phyloP scores from a whole-genome alignment of 2,329 filamentous ascomycete species.

The Sordariomycetes sp. region DNA sequence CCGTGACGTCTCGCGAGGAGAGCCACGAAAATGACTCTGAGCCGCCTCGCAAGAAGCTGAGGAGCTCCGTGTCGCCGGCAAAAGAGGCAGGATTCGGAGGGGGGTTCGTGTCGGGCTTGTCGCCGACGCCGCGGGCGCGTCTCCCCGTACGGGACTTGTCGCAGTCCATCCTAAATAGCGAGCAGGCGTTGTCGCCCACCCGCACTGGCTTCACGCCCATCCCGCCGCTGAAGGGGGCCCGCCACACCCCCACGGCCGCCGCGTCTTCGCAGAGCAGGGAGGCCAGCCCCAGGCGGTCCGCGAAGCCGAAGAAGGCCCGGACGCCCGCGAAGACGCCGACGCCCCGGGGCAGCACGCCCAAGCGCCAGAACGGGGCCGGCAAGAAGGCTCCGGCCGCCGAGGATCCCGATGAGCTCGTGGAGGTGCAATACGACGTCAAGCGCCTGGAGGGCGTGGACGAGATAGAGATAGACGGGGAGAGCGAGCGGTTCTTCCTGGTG shows the following conservation, averaged over 20 bases:
- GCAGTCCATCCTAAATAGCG: neutral
- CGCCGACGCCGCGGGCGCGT: neutral
- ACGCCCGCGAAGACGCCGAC: neutral
- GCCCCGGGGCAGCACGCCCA: neutral
- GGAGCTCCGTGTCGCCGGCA: neutral
- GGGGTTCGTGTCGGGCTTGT: neutral
- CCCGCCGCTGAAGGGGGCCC: neutral
- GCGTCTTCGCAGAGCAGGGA: neutral
- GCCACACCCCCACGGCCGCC: neutral
- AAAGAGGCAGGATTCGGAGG: neutral
- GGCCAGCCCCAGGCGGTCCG: neutral
- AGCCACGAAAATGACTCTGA: neutral
- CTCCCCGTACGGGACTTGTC: neutral
- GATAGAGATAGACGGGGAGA: slow-evolving; percentile 7
- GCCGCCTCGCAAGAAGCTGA: slow-evolving; percentile 1
- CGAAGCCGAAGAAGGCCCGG: neutral
- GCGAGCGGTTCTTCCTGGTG: slow-evolving; percentile 36
- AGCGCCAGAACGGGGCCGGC: neutral
- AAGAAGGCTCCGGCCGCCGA: neutral
- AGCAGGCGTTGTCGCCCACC: neutral
- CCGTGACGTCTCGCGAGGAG: neutral
- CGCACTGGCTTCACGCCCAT: neutral
- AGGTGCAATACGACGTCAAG: neutral
- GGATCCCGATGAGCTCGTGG: neutral
- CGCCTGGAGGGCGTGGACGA: neutral